These are phyloP conservation scores for Penicillium angulare DNA, from an alignment of 495 filamentous ascomycete genomes.

Conservation along the genomic window DNA sequence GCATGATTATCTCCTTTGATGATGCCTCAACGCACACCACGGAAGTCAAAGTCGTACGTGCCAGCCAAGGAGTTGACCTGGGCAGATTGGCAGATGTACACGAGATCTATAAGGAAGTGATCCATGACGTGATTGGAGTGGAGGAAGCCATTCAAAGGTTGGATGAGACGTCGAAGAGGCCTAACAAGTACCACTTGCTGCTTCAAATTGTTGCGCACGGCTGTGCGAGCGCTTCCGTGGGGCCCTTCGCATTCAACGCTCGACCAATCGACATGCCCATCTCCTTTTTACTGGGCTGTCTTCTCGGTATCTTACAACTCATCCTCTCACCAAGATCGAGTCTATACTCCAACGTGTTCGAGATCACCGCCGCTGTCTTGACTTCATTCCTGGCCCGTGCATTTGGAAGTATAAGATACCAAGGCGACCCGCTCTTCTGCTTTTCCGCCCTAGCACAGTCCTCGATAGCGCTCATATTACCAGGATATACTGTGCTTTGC, in stretches of 20 bases:
- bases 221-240: constrained; percentile 72
- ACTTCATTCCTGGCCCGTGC: constrained; percentile 88
- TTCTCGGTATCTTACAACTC: constrained; percentile 80
- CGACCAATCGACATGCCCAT: constrained; percentile 86
- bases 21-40: constrained; percentile 87
- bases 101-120: constrained; percentile 88
- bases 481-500: constrained; percentile 82
- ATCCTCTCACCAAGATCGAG: constrained; percentile 76
- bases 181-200: constrained; percentile 66
- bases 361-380: constrained; percentile 80
- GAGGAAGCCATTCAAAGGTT: constrained; percentile 76
- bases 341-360: constrained; percentile 81
- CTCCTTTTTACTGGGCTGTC: constrained; percentile 78
- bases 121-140: constrained; percentile 82
- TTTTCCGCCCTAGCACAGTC: constrained; percentile 91
- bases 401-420: constrained; percentile 73
- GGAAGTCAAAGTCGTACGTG: constrained; percentile 84
- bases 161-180: constrained; percentile 60
- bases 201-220: constrained; percentile 81
- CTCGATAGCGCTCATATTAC: constrained; percentile 87
- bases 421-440: constrained; percentile 69
- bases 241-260: constrained; percentile 88
- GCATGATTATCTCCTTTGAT: constrained; percentile 95
- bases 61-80: constrained; percentile 75
- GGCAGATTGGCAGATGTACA: constrained; percentile 82